These are phyloP conservation scores for Pterulicium gracile DNA, from an alignment of 1,284 basidiomycete genomes.

Conservation along the genomic window DNA sequence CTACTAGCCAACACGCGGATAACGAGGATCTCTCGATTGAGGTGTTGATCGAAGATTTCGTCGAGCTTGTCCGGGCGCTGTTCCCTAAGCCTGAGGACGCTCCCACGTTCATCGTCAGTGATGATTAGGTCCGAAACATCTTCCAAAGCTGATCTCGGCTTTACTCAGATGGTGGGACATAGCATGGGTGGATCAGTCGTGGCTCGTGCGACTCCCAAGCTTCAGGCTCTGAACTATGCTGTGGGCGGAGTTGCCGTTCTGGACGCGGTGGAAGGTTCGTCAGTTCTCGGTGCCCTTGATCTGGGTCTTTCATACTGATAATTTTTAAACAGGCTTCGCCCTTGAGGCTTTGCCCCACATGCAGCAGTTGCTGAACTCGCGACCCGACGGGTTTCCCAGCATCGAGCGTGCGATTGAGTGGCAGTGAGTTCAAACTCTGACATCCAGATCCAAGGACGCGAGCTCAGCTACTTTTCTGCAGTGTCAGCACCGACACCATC, in stretches of 20 bases:
- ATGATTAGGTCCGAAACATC: neutral
- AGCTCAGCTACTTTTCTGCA: conserved; percentile 20
- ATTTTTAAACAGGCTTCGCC: conserved; percentile 62
- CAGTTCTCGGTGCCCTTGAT: conserved; percentile 1
- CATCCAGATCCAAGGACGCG: conserved; percentile 4
- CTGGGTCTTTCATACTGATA: too few species aligned
- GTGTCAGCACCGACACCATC: conserved; percentile 68
- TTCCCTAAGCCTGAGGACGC: conserved; percentile 55
- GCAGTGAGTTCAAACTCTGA: conserved; percentile 58
- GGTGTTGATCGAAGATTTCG: conserved; percentile 62
- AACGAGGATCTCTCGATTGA: conserved; percentile 67
- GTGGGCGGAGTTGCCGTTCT: conserved; percentile 82
- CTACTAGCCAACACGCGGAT: conserved; percentile 23
- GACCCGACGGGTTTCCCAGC: conserved; percentile 78
- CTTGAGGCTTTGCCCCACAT: conserved; percentile 87
- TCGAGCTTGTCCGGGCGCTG: conserved; percentile 53
- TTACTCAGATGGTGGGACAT: conserved; percentile 67
- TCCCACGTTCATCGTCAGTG: conserved; percentile 65
- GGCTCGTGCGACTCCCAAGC: conserved; percentile 54
- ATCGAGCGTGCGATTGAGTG: conserved; percentile 85
- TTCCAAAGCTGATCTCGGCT: conserved; percentile 2
- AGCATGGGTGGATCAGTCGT: conserved; percentile 89
- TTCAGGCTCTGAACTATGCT: conserved; percentile 59
- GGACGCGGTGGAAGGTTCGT: conserved; percentile 89
- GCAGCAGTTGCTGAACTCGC: conserved; percentile 76